These are phyloP conservation scores for Metarhizium robertsii DNA, from an alignment of 2,329 filamentous ascomycete species.

Conservation along the genomic window DNA sequence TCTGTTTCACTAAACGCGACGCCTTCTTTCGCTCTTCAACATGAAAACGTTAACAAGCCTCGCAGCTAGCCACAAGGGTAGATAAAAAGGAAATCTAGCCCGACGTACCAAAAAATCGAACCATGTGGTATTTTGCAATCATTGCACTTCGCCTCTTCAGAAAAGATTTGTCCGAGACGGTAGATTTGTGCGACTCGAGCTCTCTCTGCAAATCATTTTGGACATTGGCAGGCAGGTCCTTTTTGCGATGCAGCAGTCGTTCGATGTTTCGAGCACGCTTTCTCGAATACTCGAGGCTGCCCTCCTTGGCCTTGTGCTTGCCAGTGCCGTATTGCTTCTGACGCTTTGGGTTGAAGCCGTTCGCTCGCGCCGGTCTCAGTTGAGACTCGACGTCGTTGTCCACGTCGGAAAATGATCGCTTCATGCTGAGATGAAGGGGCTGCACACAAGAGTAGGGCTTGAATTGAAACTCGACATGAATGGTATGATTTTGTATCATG, in stretches of 20 bases:
- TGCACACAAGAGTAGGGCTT: background rate
- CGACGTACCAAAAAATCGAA: conserved; percentile 66
- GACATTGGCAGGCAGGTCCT: conserved; percentile 58
- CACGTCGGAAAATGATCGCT: conserved; percentile 21
- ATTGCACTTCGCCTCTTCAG: conserved; percentile 58
- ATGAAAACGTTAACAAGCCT: conserved; percentile 2
- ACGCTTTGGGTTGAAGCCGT: conserved; percentile 17
- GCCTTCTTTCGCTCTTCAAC: conserved; percentile 62
- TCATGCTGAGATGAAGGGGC: conserved; percentile 14
- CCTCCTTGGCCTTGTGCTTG: conserved; percentile 35
- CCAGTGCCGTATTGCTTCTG: conserved; percentile 22
- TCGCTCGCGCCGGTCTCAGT: background rate
- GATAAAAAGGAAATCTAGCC: background rate
- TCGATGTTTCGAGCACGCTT: conserved; percentile 63
- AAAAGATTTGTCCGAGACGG: conserved; percentile 48
- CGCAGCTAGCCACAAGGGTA: conserved; percentile 2
- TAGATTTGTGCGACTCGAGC: conserved; percentile 54
- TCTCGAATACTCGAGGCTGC: conserved; percentile 53
- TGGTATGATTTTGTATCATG: too few species aligned
- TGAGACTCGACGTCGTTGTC: conserved; percentile 6
- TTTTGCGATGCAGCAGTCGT: conserved; percentile 51
- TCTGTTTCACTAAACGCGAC: conserved; percentile 53
- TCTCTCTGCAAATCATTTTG: conserved; percentile 64
- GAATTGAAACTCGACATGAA: background rate
- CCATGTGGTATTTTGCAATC: conserved; percentile 74